Conservation (phyloP, 225 moss, liverwort and hornwort species). For the Antitrichia curtipendula region DNA sequence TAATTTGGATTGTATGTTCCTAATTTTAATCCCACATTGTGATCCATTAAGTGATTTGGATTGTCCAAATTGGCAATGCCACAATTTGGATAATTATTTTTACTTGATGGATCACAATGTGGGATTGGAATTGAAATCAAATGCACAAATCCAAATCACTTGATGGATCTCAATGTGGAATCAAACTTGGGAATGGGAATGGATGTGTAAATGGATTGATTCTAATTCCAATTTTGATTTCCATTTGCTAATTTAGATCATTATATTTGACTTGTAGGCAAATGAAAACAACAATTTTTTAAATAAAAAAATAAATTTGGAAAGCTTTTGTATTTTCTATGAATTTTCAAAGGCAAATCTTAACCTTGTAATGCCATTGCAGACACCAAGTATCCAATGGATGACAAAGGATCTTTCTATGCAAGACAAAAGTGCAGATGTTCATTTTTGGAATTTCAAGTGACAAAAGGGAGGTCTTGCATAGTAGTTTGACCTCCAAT, state of each 20-base stretch:
- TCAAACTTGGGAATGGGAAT: neutral
- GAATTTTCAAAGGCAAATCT: neutral
- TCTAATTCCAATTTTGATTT: accelerated
- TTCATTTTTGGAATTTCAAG: neutral
- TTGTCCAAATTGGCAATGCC: no score
- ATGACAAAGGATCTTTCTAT: neutral
- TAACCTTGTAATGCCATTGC: accelerated
- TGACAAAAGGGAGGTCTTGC: neutral
- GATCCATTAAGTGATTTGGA: no score
- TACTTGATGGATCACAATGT: no score
- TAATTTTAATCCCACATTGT: no score
- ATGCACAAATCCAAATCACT: neutral
- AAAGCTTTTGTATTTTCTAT: neutral
- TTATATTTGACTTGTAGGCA: neutral
- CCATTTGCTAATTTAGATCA: neutral
- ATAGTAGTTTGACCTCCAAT: neutral
- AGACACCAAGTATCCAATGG: neutral
- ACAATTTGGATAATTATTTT: no score
- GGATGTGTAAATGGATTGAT: accelerated
- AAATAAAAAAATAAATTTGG: neutral
- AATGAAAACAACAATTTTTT: neutral
- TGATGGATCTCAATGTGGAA: neutral
- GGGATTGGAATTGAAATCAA: neutral
- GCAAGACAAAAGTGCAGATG: neutral
- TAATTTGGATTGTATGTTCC: no score